phyloP scores from a whole-genome alignment of 139 green algal genomes.

The Trebouxia sp. region DNA sequence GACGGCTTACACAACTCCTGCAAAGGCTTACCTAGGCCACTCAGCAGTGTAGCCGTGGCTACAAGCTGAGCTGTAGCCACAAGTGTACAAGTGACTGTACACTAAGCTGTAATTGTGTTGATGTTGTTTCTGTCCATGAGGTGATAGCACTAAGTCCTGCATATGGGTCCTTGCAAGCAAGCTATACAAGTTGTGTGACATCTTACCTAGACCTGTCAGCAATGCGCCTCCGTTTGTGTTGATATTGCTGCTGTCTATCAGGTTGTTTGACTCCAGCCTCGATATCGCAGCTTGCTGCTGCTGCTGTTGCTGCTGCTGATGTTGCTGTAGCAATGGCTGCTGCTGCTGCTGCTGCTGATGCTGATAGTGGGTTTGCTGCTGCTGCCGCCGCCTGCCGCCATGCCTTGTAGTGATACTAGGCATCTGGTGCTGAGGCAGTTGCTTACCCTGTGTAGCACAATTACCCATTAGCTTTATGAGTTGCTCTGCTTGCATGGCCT shows the following conservation, averaged over 20 bases:
- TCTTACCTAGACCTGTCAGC: neutral
- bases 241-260: conserved; percentile 13
- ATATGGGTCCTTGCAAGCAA: too few species aligned
- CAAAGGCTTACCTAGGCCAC: too few species aligned
- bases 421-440: neutral
- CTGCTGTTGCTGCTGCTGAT: neutral
- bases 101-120: too few species aligned
- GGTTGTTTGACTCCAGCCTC: neutral
- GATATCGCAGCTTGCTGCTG: neutral
- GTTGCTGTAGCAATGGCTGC: neutral
- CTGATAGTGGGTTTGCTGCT: neutral
- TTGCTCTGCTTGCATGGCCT: too few species aligned
- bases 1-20: too few species aligned
- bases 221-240: neutral
- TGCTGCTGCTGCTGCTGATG: neutral
- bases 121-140: too few species aligned
- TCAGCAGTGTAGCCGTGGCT: too few species aligned
- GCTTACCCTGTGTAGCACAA: neutral
- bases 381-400: neutral
- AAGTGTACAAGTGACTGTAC: too few species aligned
- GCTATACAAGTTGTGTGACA: neutral
- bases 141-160: too few species aligned
- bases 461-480: too few species aligned
- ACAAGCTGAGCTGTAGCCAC: too few species aligned
- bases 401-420: neutral